phyloP scores from a whole-genome alignment of 352 stramenopile genomes.

The Blastocystis sp. region DNA sequence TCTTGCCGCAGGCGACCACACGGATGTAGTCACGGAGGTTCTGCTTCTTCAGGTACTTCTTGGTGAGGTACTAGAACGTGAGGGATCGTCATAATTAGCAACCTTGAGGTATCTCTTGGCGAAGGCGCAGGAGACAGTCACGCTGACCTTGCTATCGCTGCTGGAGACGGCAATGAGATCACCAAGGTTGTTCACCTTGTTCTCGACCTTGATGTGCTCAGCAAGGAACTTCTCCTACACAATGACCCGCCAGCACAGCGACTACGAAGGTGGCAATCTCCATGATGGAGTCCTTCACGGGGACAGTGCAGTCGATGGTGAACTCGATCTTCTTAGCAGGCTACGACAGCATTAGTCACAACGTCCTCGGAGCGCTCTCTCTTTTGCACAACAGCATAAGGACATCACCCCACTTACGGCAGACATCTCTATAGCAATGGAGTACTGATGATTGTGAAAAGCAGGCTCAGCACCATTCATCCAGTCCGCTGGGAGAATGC shows the following conservation, averaged over 20 bases:
- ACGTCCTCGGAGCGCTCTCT: background rate
- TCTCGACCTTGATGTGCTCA: conserved; percentile 97
- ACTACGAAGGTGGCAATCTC: conserved; percentile 89
- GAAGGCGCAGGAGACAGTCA: conserved; percentile 88
- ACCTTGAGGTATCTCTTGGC: conserved; percentile 89
- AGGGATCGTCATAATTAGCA: background rate
- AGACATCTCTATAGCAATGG: background rate
- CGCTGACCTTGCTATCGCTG: conserved; percentile 92
- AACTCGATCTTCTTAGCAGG: conserved; percentile 78
- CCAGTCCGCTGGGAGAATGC: background rate
- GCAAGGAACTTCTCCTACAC: conserved; percentile 92
- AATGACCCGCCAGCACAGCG: background rate
- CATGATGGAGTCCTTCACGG: conserved; percentile 96
- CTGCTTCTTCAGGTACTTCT: conserved; percentile 99
- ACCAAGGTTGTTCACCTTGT: conserved; percentile 91
- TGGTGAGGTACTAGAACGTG: conserved; percentile 87
- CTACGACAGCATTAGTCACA: conserved; percentile 54
- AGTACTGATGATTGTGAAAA: background rate
- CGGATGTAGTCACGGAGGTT: conserved; percentile 98
- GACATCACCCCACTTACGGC: background rate
- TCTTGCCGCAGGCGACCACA: conserved; percentile 95
- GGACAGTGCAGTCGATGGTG: conserved; percentile 88
- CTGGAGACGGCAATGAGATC: conserved; percentile 89
- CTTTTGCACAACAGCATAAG: background rate
- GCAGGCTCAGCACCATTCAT: background rate